Evolutionary conservation across 1,284 basidiomycete species (phyloP), one percentile per base, ranked within the genome.

Genomic region (Ceratobasidium papillatum): DNA sequence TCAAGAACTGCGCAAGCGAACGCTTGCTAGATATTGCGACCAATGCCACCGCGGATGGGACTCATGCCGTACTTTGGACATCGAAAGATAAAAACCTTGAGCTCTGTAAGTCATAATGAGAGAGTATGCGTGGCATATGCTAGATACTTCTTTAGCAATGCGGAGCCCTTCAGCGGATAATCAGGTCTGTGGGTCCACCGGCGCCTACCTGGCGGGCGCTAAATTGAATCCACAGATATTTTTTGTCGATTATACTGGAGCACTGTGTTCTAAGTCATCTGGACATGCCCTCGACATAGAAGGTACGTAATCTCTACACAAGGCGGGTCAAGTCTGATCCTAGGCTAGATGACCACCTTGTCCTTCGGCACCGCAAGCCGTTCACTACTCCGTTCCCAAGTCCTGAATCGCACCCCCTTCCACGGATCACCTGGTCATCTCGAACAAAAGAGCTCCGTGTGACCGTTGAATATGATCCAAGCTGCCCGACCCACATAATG

Each of bases 251-350:
- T 86, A 87, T 3, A 86, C 87, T 12, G 92, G 93, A 22, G 88
- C 88, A 12, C 81, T 94, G 51, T 94, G 91, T 80, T 92, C 91
- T 5, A 86, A 90, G 77, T 86, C 87, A 9, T 88, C 91, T 22
- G 92, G 92, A 0, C 92, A 94, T 82, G 92, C 92, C 9, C 83
- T 94, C 52, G 93, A 94, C 79, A 81, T 94, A 43, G 87, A 93
- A 84, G 86, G 92, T 91, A 81, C 51, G 79, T 77, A 43, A 78
- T 3, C 19, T n/a, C 69, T 34, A 1, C 58, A 51, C 30, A 71
- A 45, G 12, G 34, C 17, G 34, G 4, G 66, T 64, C 47, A 30
- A n/a, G 34, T 27, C 58, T 76, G 12, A 64, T 56, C 74, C 69
- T 78, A 73, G 78, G 22, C 51, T 77, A 92, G 91, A 84, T 66